Percentiles rank a stretch among this genome's conserved stretches.
Evolutionary conservation across 345 rosid genomes (phyloP).

Genomic region (Gossypioides kirkii): DNA sequence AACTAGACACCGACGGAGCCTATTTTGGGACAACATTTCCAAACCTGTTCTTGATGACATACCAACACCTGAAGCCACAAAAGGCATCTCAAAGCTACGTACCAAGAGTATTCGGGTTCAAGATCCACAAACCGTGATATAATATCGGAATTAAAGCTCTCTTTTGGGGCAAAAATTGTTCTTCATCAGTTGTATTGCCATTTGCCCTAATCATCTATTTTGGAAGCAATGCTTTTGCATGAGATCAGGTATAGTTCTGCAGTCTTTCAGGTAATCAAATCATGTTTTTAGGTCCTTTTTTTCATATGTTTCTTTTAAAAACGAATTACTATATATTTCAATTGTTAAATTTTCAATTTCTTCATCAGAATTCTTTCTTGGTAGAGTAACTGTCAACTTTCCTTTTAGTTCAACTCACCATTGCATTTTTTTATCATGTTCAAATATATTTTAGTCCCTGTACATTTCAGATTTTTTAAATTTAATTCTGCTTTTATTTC

Average conservation of each 20-base stretch:
- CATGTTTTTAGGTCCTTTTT: conserved; percentile 12
- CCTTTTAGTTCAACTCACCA: background rate
- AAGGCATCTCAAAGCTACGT: conserved; percentile 72
- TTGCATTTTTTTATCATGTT: background rate
- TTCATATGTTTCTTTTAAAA: background rate
- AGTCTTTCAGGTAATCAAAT: conserved; percentile 11
- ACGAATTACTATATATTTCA: conserved; percentile 21
- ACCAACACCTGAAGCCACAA: conserved; percentile 90
- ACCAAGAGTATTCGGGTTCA: conserved; percentile 94
- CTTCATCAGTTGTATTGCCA: conserved; percentile 8
- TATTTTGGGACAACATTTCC: conserved; percentile 96
- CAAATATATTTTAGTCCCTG: too few relatives aligned
- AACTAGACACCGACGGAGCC: conserved; percentile 90
- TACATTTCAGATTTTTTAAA: too few relatives aligned
- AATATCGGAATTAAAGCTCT: conserved; percentile 24
- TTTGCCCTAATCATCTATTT: conserved; percentile 11
- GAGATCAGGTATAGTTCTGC: conserved; percentile 16
- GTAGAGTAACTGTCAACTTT: conserved; percentile 3
- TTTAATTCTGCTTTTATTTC: too few relatives aligned
- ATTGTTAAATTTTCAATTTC: conserved; percentile 17
- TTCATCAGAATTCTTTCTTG: conserved; percentile 3
- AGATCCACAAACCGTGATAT: conserved; percentile 76
- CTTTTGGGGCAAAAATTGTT: conserved; percentile 13
- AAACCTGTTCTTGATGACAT: conserved; percentile 85
- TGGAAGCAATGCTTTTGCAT: conserved; percentile 21